Conservation (phyloP, 148 eudicot species). For the Rhododendron ovatum region DNA sequence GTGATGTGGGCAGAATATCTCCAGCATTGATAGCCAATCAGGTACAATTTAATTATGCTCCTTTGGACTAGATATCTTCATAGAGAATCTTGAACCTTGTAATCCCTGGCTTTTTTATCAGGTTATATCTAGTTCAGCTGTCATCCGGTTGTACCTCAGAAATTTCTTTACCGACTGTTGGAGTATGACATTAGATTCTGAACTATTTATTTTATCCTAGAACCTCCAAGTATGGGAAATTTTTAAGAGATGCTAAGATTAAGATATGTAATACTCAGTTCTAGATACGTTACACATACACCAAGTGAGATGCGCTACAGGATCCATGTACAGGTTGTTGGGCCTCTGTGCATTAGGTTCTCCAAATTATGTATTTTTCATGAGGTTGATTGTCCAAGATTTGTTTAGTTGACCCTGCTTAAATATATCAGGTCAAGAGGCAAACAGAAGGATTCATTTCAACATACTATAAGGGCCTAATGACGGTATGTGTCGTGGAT, state of each 20-base stretch:
- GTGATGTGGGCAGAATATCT: conserved; percentile 59
- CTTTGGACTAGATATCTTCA: background rate
- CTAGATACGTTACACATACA: background rate
- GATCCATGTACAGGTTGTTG: background rate
- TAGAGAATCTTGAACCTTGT: background rate
- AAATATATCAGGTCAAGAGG: conserved; percentile 57
- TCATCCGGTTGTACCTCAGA: background rate
- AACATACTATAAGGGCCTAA: conserved; percentile 70
- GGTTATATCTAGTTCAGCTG: background rate
- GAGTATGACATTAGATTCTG: background rate
- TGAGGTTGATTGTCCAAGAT: background rate
- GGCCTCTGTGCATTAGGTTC: background rate
- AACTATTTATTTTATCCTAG: background rate
- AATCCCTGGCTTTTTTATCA: background rate
- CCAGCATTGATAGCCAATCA: conserved; percentile 79
- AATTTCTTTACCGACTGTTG: background rate
- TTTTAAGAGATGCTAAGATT: background rate
- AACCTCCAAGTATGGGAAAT: background rate
- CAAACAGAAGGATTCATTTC: conserved; percentile 76
- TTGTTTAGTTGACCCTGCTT: background rate
- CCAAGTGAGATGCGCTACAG: background rate
- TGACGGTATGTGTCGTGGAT: conserved; percentile 54
- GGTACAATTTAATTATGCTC: conserved; percentile 32
- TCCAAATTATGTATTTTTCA: background rate
- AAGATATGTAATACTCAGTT: background rate